Evolutionary conservation across 2,329 filamentous ascomycete genomes (phyloP).

Genomic region (Epichloe sibirici): DNA sequence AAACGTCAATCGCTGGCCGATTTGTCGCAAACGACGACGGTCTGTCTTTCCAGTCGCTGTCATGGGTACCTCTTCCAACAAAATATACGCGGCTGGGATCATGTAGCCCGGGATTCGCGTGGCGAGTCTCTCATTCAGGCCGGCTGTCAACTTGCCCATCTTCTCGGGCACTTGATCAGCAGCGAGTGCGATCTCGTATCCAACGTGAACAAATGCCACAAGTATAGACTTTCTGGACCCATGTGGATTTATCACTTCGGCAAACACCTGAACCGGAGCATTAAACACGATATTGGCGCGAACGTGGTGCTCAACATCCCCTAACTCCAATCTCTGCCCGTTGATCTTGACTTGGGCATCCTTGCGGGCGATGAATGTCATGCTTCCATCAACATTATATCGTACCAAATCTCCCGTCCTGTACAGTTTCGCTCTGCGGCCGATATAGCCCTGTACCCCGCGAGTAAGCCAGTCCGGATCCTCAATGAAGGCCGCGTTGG

Average conservation of each 20-base stretch:
- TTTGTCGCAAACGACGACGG: slow-evolving; percentile 4
- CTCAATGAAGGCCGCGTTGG: slow-evolving; percentile 30
- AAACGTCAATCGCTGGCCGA: not conserved
- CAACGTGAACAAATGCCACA: not conserved
- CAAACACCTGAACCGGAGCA: not conserved
- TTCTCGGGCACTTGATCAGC: not conserved
- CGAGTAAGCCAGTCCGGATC: slow-evolving; percentile 18
- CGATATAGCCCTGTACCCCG: not conserved
- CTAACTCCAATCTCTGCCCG: slow-evolving; percentile 39
- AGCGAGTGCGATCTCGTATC: not conserved
- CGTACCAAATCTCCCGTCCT: slow-evolving; percentile 35
- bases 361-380: slow-evolving; percentile 35
- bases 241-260: not conserved
- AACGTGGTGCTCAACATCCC: slow-evolving; percentile 11
- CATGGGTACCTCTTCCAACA: slow-evolving; percentile 9
- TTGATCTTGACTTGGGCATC: slow-evolving; percentile 43
- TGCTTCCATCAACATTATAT: slow-evolving; percentile 20
- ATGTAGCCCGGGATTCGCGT: slow-evolving; percentile 7
- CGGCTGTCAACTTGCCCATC: not conserved
- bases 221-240: not conserved
- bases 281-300: not conserved
- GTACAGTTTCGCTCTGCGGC: slow-evolving; percentile 20
- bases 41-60: slow-evolving; percentile 9
- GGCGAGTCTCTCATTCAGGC: slow-evolving; percentile 7
- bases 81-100: slow-evolving; percentile 9